A percentile compares a stretch with the other conserved stretches of the same genome.
Conservation (phyloP, 106 monocot species). For the Allium sativum region DNA sequence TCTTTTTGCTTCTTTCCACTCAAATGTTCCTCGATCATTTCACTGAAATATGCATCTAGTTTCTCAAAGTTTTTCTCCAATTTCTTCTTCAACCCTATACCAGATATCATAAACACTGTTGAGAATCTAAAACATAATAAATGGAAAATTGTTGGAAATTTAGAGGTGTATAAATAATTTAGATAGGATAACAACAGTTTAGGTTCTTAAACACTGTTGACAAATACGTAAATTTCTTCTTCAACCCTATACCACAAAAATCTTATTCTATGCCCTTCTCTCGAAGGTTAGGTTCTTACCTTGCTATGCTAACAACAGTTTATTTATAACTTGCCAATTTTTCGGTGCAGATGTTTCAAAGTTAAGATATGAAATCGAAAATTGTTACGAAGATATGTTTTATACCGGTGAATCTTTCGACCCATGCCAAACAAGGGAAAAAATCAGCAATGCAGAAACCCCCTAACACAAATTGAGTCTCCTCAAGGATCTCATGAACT, state of each 20-base stretch:
- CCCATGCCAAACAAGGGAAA: slow-evolving; percentile 18
- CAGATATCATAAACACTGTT: slow-evolving; percentile 4
- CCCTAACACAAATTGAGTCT: slow-evolving; percentile 5
- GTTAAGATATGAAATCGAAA: neutral
- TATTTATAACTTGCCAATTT: too few species aligned
- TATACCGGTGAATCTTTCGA: slow-evolving; percentile 7
- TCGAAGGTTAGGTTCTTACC: too few species aligned
- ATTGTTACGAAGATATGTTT: neutral
- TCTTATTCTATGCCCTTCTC: too few species aligned
- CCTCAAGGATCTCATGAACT: slow-evolving; percentile 5
- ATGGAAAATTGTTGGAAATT: too few species aligned
- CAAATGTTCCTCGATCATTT: slow-evolving; percentile 9
- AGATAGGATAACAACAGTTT: too few species aligned
- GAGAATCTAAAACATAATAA: neutral
- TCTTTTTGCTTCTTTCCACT: neutral
- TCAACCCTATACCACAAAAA: too few species aligned
- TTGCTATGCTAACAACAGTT: neutral
- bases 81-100: neutral
- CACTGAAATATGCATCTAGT: slow-evolving; percentile 8
- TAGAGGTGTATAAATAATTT: too few species aligned
- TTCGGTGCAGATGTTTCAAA: too few species aligned
- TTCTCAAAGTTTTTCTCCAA: slow-evolving; percentile 11
- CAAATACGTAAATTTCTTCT: too few species aligned
- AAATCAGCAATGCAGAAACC: slow-evolving; percentile 16
- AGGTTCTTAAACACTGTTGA: too few species aligned